Percentiles rank a stretch among this genome's conserved stretches.
phyloP scores from a whole-genome alignment of 805 yeast species.

The Suhomyces canberraensis region DNA sequence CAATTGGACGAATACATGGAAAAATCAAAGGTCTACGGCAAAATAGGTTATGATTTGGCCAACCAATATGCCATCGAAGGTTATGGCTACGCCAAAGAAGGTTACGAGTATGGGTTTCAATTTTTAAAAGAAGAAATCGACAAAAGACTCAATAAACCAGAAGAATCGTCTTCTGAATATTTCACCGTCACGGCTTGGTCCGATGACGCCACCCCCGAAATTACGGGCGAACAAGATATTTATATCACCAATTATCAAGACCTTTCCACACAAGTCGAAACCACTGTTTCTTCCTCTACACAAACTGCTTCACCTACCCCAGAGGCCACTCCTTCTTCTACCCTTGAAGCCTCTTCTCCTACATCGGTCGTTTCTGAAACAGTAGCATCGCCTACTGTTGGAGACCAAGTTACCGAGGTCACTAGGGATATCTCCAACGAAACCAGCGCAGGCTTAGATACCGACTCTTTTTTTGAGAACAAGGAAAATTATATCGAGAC shows the following conservation, averaged over 20 bases:
- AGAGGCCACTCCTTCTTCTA: neutral
- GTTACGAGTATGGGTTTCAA: conserved; percentile 1
- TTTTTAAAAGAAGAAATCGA: conserved; percentile 27
- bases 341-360: neutral
- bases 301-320: neutral
- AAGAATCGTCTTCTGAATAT: conserved; percentile 18
- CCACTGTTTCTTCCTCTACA: neutral
- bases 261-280: no score
- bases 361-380: no score
- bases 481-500: neutral
- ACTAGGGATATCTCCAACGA: conserved; percentile 15
- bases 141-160: conserved; percentile 16
- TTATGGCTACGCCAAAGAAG: conserved; percentile 6
- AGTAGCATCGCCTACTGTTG: no score
- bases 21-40: conserved; percentile 19
- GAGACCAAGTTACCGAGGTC: conserved; percentile 12
- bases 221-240: conserved; percentile 1
- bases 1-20: conserved; percentile 21
- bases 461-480: conserved; percentile 12
- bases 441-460: conserved; percentile 14
- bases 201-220: conserved; percentile 2
- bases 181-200: conserved; percentile 24
- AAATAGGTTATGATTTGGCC: conserved; percentile 14
- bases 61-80: conserved; percentile 22
- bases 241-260: conserved; percentile 1